A percentile compares a stretch with the other conserved stretches of the same genome.
Conservation (phyloP, 768 basidiomycete species). For the Lentinula boryana region DNA sequence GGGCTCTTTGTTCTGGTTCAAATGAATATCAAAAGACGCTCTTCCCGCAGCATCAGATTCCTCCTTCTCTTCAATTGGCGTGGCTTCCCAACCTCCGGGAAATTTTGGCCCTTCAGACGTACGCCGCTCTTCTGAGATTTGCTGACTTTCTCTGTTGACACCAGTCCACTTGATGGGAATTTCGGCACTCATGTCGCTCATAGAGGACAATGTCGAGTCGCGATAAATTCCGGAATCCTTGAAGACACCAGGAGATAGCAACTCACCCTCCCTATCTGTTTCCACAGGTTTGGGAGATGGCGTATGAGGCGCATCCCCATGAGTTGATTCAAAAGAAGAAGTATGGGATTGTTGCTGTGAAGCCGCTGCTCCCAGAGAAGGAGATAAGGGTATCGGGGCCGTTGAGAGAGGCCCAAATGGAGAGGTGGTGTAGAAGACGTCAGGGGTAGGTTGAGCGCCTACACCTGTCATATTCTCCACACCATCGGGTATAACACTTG, state of each 20-base stretch:
- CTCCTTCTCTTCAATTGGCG: conserved; percentile 43
- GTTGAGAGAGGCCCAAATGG: conserved; percentile 14
- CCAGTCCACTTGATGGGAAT: conserved; percentile 64
- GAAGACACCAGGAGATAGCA: background rate
- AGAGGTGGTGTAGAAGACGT: conserved; percentile 27
- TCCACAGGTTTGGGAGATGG: background rate
- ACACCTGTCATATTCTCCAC: conserved; percentile 65
- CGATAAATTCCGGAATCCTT: conserved; percentile 55
- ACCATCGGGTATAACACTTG: conserved; percentile 47
- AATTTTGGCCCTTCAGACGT: conserved; percentile 27
- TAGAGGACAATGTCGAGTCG: conserved; percentile 57
- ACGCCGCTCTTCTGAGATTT: conserved; percentile 11
- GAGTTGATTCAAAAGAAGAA: background rate
- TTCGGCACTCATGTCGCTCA: conserved; percentile 38
- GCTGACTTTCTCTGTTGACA: conserved; percentile 5
- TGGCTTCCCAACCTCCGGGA: conserved; percentile 52
- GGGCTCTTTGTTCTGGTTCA: conserved; percentile 19
- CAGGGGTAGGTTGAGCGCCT: conserved; percentile 30
- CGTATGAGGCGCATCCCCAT: background rate
- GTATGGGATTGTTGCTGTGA: background rate
- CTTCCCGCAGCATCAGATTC: background rate
- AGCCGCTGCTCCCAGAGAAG: background rate
- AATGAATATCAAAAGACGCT: conserved; percentile 13
- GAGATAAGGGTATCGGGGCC: background rate
- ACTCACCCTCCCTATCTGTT: background rate